These are phyloP conservation scores for Fraxinus dipetala DNA, from an alignment of 305 asterid genomes.

Conservation along the genomic window DNA sequence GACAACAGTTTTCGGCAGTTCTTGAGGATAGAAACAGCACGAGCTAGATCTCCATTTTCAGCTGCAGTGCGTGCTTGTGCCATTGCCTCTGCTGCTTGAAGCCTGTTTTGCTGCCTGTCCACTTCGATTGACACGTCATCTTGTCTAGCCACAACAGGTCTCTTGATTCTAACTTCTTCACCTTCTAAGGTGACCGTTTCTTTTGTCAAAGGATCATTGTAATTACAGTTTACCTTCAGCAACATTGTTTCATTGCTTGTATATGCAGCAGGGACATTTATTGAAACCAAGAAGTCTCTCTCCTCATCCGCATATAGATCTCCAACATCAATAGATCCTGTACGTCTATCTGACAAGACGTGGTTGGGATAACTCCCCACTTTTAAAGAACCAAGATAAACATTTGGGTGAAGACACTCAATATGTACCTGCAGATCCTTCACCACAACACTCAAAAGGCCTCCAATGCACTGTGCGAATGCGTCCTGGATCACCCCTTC, in stretches of 20 bases:
- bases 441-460: conserved; percentile 83
- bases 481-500: conserved; percentile 89
- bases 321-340: conserved; percentile 66
- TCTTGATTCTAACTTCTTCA: conserved; percentile 52
- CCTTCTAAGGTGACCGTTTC: conserved; percentile 46
- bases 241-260: conserved; percentile 45
- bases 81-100: conserved; percentile 90
- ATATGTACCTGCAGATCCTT: conserved; percentile 55
- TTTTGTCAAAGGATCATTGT: conserved; percentile 68
- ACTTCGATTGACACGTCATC: conserved; percentile 65
- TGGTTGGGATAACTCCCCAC: conserved; percentile 66
- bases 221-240: conserved; percentile 58
- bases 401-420: conserved; percentile 46
- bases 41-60: conserved; percentile 65
- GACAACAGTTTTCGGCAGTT: conserved; percentile 50
- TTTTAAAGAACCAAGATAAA: conserved; percentile 48
- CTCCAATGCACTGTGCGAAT: conserved; percentile 95
- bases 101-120: conserved; percentile 80
- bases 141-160: conserved; percentile 44
- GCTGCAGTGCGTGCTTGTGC: conserved; percentile 67
- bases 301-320: conserved; percentile 94
- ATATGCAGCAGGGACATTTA: conserved; percentile 57
- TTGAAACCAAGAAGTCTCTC: conserved; percentile 67
- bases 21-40: conserved; percentile 69
- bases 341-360: conserved; percentile 38